Base-by-base conservation (phyloP, 83 land plant genomes). In the Picea engelmannii region DNA sequence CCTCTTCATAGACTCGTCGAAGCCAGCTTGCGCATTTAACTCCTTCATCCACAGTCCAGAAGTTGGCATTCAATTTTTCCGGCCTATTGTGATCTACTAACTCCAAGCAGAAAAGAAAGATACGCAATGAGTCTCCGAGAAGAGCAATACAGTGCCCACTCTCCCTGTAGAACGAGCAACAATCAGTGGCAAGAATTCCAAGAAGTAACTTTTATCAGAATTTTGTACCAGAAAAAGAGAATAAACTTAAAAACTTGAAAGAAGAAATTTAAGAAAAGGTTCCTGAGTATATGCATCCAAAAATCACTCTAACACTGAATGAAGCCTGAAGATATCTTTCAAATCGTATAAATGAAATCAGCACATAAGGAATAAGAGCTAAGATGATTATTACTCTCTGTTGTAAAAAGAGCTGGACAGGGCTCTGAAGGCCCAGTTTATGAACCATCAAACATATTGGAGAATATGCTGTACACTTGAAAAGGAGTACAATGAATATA, bases 1-100 rank as follows among this genome's bases (percentile, higher is more conserved):
- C 93, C 93, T 91, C 93, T 85, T 91, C 93, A 79, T 89, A 91
- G 31, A 91, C 80, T 67, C 93, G 83, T 65, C 93, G 84, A 21
- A 91, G 87, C 82, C 84, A 85, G 81, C 75, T 78, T 62, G 93
- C 93, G 81, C 93, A 89, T 76, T 74, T 91, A 66, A 87, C 79
- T 62, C 86, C 91, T 81, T 91, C 93, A 62, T 85, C 74, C 25
- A 84, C 27, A 23, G 87, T 81, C 93, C 91, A 91, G n/a, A 85
- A 64, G 59, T 85, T 80, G 63, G 62, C 82, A 67, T 76, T 84
- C 38, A 80, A 76, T 69, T 67, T 75, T 24, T 55, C 66, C 9
- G 52, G 23, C 31, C 69, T 70, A 68, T 84, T 78, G 60, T 67
- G 59, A 69, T 83, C 82, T 40, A 78, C 86, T 0, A 63, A 79